Percentiles rank a stretch among this genome's conserved stretches.
phyloP scores from a whole-genome alignment of 2,329 filamentous ascomycete species.

The Talaromyces sp. region DNA sequence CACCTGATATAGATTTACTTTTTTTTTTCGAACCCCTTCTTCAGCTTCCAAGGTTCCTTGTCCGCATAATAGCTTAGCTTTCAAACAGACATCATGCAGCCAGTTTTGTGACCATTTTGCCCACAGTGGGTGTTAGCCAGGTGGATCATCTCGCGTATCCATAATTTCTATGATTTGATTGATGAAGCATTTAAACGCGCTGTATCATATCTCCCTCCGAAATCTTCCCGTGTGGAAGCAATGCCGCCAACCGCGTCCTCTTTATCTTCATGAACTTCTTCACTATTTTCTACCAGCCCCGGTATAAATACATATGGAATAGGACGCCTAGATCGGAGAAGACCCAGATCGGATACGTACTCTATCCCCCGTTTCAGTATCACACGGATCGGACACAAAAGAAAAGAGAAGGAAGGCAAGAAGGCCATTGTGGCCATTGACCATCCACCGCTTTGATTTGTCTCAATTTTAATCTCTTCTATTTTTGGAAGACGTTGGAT shows the following conservation, averaged over 20 bases:
- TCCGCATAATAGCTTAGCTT: slow-evolving; percentile 3
- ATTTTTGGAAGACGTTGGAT: not conserved
- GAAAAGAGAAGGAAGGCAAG: not conserved
- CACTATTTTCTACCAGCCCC: not conserved
- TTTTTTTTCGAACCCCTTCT: not conserved
- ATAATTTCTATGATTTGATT: not conserved
- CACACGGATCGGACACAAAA: not conserved
- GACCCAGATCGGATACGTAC: slow-evolving; percentile 12
- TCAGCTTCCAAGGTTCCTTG: not conserved
- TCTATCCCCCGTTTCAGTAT: not conserved
- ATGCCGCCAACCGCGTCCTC: slow-evolving; percentile 7
- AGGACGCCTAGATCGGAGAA: not conserved
- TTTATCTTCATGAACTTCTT: not conserved
- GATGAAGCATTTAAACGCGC: slow-evolving; percentile 10
- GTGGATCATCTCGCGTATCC: slow-evolving; percentile 8
- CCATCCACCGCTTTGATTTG: not conserved
- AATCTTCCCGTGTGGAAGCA: slow-evolving; percentile 5
- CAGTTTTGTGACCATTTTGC: not conserved
- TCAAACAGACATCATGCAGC: slow-evolving; percentile 9
- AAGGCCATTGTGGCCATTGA: slow-evolving; percentile 6
- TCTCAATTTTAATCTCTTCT: not conserved
- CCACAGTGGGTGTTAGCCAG: not conserved
- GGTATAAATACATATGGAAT: not conserved
- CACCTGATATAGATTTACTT: not conserved
- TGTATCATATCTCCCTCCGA: not conserved